Base-by-base conservation (phyloP, 352 stramenopile species). In the Globisporangium megalacanthum region DNA sequence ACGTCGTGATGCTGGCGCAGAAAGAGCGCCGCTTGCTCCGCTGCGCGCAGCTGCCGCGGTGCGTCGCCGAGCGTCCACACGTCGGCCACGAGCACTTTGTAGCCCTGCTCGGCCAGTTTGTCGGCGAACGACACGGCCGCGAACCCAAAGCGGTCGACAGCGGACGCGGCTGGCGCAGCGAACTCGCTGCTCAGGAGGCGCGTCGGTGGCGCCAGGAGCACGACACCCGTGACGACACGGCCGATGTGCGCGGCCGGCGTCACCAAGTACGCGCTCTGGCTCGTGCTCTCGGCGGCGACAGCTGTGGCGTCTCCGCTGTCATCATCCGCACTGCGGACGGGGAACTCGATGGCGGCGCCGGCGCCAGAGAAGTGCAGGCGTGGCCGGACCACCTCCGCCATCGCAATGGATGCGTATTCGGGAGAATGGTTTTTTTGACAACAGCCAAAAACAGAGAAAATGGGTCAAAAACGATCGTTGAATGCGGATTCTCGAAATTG, bases 21-120 rank as follows among this genome's bases (percentile, higher is more conserved):
- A 52, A 75, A 91, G 8, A 72, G 63, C 1, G 69, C 69, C 14
- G 80, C 82, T 35, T 81, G 70, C 36, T 81, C 60, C 25, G 86
- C 56, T 36, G 71, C 62, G 8, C 55, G 56, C 49, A 72, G 57
- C 25, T 77, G 65, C n/a, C 75, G 19, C 0, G 14, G 44, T 0
- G 64, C 54, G 1, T 58, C 65, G 17, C 44, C 36, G 29, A 29
- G 37, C 50, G 3, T 48, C 60, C 33, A 77, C 31, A 83, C 50
- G 59, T 83, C 70, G 53, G 90, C 56, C 52, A 90, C 81, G 46
- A 94, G 61, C 53, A 95, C 83, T 58, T 95, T 94, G 68, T 94
- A 95, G 52, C 83, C 83, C 61, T 95, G 86, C 56, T 95, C 86
- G 4, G 83, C 83, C 50, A 95, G 65, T 47, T 93, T 92, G 62